phyloP scores from a whole-genome alignment of 805 yeast species.

The Wickerhamiella parazyma region DNA sequence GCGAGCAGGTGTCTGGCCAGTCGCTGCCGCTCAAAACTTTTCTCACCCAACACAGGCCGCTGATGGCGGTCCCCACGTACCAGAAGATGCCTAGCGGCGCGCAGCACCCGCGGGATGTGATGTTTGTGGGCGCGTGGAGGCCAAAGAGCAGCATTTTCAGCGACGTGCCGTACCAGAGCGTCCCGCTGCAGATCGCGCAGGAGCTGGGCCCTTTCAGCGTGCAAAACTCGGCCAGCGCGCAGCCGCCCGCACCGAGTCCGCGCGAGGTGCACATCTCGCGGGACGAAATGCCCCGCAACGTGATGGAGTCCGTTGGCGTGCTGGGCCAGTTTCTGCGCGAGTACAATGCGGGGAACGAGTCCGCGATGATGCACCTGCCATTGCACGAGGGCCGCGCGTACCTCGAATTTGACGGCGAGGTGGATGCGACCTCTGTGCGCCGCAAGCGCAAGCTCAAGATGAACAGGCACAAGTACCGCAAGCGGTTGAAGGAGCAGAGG shows the following conservation, averaged over 20 bases:
- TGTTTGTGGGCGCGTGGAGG: slow-evolving; percentile 16
- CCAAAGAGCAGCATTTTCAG: slow-evolving; percentile 7
- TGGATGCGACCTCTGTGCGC: slow-evolving; percentile 28
- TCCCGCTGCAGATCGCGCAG: slow-evolving; percentile 29
- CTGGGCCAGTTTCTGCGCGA: slow-evolving; percentile 7
- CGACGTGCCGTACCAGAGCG: slow-evolving; percentile 20
- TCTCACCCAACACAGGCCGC: slow-evolving; percentile 35
- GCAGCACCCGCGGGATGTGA: slow-evolving; percentile 17
- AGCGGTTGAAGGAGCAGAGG: slow-evolving; percentile 90
- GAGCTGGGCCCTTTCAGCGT: slow-evolving; percentile 27
- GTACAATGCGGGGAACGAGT: slow-evolving; percentile 5
- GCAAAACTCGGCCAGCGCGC: neutral
- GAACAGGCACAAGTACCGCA: slow-evolving; percentile 95
- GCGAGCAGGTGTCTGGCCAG: slow-evolving; percentile 16
- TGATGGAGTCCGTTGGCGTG: slow-evolving; percentile 10
- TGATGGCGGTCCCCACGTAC: slow-evolving; percentile 26
- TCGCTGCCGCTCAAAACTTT: slow-evolving; percentile 28
- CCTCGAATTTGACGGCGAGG: slow-evolving; percentile 6
- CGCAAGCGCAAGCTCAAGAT: slow-evolving; percentile 72
- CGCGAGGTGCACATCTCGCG: neutral
- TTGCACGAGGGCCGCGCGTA: slow-evolving; percentile 8
- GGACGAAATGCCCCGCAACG: slow-evolving; percentile 9
- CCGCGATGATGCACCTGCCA: slow-evolving; percentile 1
- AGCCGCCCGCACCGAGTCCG: neutral
- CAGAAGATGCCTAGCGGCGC: neutral